These are phyloP conservation scores for Dioszegia hungarica DNA, from an alignment of 768 basidiomycete species.

Conservation along the genomic window DNA sequence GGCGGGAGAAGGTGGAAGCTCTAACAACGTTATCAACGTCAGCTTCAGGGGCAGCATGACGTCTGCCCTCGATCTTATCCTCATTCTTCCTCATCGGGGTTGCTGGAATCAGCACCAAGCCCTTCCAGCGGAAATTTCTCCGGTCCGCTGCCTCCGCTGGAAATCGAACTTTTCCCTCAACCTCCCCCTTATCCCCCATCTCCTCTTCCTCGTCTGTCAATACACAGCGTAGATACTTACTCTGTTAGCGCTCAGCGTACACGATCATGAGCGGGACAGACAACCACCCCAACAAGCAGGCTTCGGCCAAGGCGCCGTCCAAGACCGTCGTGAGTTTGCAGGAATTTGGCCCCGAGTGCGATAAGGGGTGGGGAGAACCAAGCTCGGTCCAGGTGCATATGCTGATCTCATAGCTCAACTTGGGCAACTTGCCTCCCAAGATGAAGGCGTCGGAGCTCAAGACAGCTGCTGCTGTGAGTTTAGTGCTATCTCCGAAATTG, in stretches of 20 bases:
- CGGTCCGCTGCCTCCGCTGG: too few species aligned
- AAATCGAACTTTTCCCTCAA: too few species aligned
- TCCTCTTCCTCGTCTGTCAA: neutral
- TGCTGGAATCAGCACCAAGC: too few species aligned
- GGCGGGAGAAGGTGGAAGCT: too few species aligned
- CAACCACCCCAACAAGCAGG: conserved; percentile 26
- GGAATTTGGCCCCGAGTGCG: neutral
- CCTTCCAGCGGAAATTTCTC: too few species aligned
- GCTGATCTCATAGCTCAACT: conserved; percentile 39
- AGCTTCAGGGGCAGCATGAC: too few species aligned
- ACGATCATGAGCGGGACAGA: neutral
- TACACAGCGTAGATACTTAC: neutral
- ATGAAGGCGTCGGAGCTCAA: conserved; percentile 46
- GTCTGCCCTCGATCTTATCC: too few species aligned
- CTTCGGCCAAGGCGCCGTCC: conserved; percentile 35
- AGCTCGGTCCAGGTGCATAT: too few species aligned
- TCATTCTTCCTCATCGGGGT: too few species aligned
- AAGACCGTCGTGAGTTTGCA: conserved; percentile 45
- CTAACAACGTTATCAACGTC: too few species aligned
- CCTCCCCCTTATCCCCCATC: neutral
- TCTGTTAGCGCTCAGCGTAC: conserved; percentile 1
- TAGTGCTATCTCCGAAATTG: neutral
- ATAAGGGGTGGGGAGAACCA: too few species aligned
- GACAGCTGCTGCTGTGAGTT: conserved; percentile 35
- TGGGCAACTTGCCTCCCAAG: conserved; percentile 51